Conservation (phyloP, 495 filamentous ascomycete species). For the Penicillium coprophilum region DNA sequence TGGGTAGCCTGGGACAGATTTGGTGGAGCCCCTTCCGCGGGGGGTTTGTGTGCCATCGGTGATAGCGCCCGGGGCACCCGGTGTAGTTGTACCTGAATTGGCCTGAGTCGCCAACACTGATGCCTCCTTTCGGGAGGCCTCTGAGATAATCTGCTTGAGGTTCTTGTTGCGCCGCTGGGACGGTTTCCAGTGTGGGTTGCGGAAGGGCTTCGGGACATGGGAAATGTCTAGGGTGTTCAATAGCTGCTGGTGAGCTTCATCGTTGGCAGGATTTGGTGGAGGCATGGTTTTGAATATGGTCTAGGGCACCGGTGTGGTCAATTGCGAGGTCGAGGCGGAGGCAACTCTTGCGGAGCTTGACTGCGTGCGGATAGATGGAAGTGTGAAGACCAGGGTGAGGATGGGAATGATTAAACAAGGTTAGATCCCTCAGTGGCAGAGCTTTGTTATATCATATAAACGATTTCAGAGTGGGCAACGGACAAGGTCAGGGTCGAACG, state of each 20-base stretch:
- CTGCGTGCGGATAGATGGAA: background rate
- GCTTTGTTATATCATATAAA: background rate
- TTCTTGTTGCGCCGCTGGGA: conserved; percentile 96
- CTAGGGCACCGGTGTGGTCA: background rate
- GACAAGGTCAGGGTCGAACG: background rate
- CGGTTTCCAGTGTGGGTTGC: conserved; percentile 83
- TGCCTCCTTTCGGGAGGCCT: conserved; percentile 80
- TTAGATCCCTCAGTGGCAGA: background rate
- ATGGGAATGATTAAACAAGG: background rate
- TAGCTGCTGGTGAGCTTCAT: conserved; percentile 56
- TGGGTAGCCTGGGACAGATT: conserved; percentile 83
- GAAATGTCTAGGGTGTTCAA: conserved; percentile 89
- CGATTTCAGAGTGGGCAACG: no score
- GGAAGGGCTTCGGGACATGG: conserved; percentile 77
- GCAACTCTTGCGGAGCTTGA: background rate
- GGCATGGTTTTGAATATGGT: conserved; percentile 37
- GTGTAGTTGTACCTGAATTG: conserved; percentile 78
- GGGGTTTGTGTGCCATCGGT: conserved; percentile 58
- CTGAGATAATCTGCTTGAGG: conserved; percentile 93
- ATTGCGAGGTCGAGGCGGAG: background rate
- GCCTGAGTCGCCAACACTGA: conserved; percentile 75
- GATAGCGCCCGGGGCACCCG: conserved; percentile 56
- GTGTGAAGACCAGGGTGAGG: no score
- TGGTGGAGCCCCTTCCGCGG: conserved; percentile 54
- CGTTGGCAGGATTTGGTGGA: conserved; percentile 44